phyloP scores from a whole-genome alignment of 2,329 filamentous ascomycete species.

The Aspergillus luchuensis region DNA sequence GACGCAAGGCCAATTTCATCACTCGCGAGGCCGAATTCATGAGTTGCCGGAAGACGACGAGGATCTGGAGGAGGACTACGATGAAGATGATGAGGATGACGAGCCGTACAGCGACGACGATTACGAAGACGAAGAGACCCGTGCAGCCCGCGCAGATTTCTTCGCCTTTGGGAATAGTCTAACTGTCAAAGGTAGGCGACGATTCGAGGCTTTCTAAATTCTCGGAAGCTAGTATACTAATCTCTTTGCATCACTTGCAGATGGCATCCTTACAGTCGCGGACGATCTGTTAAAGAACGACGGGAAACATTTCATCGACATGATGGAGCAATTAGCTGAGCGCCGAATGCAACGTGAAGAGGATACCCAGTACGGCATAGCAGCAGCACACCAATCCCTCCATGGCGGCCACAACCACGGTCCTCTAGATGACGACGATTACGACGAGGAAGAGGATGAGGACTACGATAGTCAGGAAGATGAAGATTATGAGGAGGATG shows the following conservation, averaged over 20 bases:
- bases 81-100: constrained; percentile 71
- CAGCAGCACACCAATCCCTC: constrained; percentile 58
- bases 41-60: constrained; percentile 59
- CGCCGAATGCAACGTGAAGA: constrained; percentile 96
- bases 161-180: constrained; percentile 97
- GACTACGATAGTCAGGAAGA: constrained; percentile 65
- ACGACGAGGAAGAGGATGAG: constrained; percentile 74
- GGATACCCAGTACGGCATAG: constrained; percentile 72
- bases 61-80: constrained; percentile 57
- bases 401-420: constrained; percentile 76
- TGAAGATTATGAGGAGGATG: constrained; percentile 67
- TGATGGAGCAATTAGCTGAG: constrained; percentile 99
- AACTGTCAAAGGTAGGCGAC: constrained; percentile 75
- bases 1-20: constrained; percentile 60
- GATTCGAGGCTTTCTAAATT: constrained; percentile 14
- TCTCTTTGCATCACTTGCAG: constrained; percentile 55
- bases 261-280: constrained; percentile 96
- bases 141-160: constrained; percentile 73
- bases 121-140: constrained; percentile 63
- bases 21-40: constrained; percentile 72
- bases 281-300: constrained; percentile 99
- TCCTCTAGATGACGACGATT: constrained; percentile 72
- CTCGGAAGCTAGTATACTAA: constrained; percentile 28
- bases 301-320: constrained; percentile 99
- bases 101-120: constrained; percentile 68